Base-by-base conservation (phyloP, 169 alveolate species). In the Babesia ovata region DNA sequence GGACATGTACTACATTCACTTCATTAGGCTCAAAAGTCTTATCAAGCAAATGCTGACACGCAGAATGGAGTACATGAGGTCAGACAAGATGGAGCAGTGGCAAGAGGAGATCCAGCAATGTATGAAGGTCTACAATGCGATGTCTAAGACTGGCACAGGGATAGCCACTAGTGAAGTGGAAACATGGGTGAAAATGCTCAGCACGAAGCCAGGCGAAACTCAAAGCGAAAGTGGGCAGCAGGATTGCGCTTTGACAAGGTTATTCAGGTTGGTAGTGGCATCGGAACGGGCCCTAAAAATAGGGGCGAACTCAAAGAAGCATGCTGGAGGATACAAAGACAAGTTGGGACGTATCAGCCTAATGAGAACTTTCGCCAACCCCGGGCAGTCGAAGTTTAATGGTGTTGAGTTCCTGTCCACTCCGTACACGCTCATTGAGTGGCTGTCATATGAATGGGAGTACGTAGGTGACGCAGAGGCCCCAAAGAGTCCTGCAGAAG, bases 1-100 rank as follows among this genome's bases (percentile, higher is more conserved):
- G n/a, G 87, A 79, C 13, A 48, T 54, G 53, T 79, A 52, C 50
- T 71, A 67, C 26, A 39, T 67, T 13, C 71, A 79, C 36, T 70
- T 24, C 62, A 39, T 79, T 12, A 13, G 87, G 28, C 53, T 79
- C 36, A 79, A 79, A 52, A 59, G 81, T 13, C 29, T 79, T 16
- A 33, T 49, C 28, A 42, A 33, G 19, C 66, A 61, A 49, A 52
- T 79, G 22, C 26, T 36, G 0, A 11, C 52, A 22, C 45, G 83
- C 17, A 59, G 70, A 50, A 9, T 65, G 14, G 29, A 54, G 14
- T 54, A 67, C 66, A 50, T 17, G 4, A 17, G 19, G n/a, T 24
- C 57, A 17, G 74, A 42, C 50, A 56, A 16, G 45, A 28, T 46
- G 3, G 48, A 14, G n/a, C 78, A 57, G 36, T 79, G 77, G 75